phyloP scores from a whole-genome alignment of 1,284 basidiomycete genomes.

The Pulchroboletus neoregius region DNA sequence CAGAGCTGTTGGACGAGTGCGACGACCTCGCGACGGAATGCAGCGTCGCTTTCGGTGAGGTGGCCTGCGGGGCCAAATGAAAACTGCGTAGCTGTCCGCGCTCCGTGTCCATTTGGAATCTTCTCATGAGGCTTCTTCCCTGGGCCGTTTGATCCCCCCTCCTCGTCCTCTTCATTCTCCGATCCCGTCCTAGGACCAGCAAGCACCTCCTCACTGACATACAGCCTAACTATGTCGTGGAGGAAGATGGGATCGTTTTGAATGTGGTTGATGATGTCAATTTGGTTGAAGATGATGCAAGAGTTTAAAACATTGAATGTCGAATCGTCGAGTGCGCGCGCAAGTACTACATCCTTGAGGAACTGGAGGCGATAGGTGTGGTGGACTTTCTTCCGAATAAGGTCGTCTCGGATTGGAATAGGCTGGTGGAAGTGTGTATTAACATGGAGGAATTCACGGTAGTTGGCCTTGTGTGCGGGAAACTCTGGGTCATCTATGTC shows the following conservation, averaged over 20 bases:
- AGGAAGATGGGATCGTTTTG: conserved; percentile 78
- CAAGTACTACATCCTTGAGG: conserved; percentile 97
- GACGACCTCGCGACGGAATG: conserved; percentile 68
- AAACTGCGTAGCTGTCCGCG: conserved; percentile 35
- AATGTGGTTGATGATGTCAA: conserved; percentile 92
- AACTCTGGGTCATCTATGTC: conserved; percentile 91
- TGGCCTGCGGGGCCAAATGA: conserved; percentile 50
- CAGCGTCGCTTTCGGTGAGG: conserved; percentile 48
- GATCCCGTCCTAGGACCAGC: conserved; percentile 31
- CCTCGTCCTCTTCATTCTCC: conserved; percentile 31
- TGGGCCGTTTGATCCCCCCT: conserved; percentile 22
- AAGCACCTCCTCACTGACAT: conserved; percentile 65
- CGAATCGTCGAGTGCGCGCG: conserved; percentile 90
- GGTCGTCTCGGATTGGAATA: conserved; percentile 70
- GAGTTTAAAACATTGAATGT: conserved; percentile 97
- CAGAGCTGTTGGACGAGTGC: conserved; percentile 90
- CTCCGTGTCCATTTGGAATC: conserved; percentile 27
- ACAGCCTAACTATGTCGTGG: conserved; percentile 73
- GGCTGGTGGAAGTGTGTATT: conserved; percentile 85
- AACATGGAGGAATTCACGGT: conserved; percentile 86
- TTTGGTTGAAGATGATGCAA: conserved; percentile 98
- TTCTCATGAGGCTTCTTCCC: conserved; percentile 33
- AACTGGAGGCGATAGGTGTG: conserved; percentile 96
- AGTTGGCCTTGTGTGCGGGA: conserved; percentile 92
- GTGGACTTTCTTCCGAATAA: conserved; percentile 85